Evolutionary conservation across 2,329 filamentous ascomycete genomes (phyloP).

Genomic region (Elsinoe batatas): DNA sequence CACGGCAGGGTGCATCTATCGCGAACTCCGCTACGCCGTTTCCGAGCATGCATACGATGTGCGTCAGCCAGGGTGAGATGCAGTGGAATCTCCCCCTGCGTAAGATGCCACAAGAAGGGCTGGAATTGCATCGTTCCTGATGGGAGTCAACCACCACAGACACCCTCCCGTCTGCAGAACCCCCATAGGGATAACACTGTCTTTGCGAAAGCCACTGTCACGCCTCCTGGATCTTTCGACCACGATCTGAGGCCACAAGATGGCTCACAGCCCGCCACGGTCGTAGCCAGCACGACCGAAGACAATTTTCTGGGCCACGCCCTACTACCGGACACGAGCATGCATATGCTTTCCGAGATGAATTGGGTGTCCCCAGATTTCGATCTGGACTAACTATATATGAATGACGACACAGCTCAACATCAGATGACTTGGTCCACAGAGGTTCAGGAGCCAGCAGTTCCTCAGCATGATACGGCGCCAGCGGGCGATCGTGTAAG

Average conservation of each 20-base stretch:
- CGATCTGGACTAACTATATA: not conserved
- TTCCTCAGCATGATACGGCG: not conserved
- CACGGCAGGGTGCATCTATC: not conserved
- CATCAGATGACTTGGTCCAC: not conserved
- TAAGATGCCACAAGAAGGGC: not conserved
- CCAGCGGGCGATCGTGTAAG: not conserved
- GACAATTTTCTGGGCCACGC: not conserved
- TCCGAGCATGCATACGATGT: not conserved
- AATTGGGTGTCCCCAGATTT: constrained; percentile 4
- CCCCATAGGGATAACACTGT: not conserved
- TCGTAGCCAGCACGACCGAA: not conserved
- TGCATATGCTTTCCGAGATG: constrained; percentile 2
- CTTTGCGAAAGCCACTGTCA: not conserved
- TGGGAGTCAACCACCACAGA: not conserved
- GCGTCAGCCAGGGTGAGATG: not conserved
- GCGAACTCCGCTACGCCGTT: not conserved
- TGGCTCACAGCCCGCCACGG: not conserved
- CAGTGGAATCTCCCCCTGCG: not conserved
- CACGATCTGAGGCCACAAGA: not conserved
- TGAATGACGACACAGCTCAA: not conserved
- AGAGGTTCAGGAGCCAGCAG: not conserved
- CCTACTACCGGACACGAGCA: not conserved
- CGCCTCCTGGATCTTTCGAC: not conserved
- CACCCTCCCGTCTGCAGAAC: not conserved
- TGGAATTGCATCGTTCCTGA: not conserved